phyloP scores from a whole-genome alignment of 768 basidiomycete species.

The Cyclocybe aegerita region DNA sequence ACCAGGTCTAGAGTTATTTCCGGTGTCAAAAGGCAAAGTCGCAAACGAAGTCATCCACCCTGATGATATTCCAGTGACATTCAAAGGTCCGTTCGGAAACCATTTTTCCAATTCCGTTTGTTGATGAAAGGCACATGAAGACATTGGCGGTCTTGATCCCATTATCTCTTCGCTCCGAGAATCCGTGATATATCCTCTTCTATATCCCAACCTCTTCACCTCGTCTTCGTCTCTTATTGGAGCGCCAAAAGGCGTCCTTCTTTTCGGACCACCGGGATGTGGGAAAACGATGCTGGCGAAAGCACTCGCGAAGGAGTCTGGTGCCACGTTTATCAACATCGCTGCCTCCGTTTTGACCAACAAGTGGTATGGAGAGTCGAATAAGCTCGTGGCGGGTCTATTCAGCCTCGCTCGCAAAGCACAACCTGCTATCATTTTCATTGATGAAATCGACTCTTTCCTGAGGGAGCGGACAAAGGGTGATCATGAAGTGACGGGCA shows the following conservation, averaged over 20 bases:
- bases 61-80: constrained; percentile 78
- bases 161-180: constrained; percentile 91
- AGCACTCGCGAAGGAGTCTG: constrained; percentile 94
- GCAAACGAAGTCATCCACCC: constrained; percentile 93
- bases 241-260: constrained; percentile 93
- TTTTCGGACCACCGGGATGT: constrained; percentile 96
- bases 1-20: neutral
- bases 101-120: constrained; percentile 10
- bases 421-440: constrained; percentile 96
- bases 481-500: constrained; percentile 96
- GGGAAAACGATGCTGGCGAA: constrained; percentile 99
- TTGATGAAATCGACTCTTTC: constrained; percentile 98
- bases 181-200: constrained; percentile 92
- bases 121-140: constrained; percentile 29
- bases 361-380: constrained; percentile 56
- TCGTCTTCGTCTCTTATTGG: constrained; percentile 79
- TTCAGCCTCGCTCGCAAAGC: constrained; percentile 93
- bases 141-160: constrained; percentile 91
- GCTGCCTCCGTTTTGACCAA: constrained; percentile 47
- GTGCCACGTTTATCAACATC: constrained; percentile 88
- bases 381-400: constrained; percentile 92
- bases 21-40: constrained; percentile 60
- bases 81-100: constrained; percentile 53
- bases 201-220: constrained; percentile 86
- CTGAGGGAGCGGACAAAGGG: constrained; percentile 82